Evolutionary conservation across 176 grass and related monocot species (phyloP), one percentile per base, ranked within the genome.

Genomic region (Tillandsia leiboldiana): DNA sequence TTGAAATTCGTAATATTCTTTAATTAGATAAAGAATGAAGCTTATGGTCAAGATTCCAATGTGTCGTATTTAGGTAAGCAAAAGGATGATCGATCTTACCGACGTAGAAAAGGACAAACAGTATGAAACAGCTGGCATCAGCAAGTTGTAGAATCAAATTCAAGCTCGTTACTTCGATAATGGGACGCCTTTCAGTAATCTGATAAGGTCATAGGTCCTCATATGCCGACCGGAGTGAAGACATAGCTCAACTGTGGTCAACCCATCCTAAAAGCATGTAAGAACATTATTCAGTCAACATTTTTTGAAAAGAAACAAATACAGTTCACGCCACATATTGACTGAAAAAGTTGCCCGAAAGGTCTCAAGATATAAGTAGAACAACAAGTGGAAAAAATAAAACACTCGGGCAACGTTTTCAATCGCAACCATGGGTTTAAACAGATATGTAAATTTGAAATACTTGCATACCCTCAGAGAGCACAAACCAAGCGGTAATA

Each of bases 181-280:
- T 33, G 70, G 51, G 26, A 80, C 76, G 65, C 61, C 87, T 82
- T 90, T 99, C 65, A 93, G 87, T 84, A 93, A 75, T 74, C 86
- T 99, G 73, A 88, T 86, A 75, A 99, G 80, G 63, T 99, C 94
- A 73, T 86, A 99, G 14, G 74, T 86, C 69, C 77, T 74, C 58
- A 73, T 69, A 67, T 85, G 49, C 77, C 68, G 94, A 42, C 90
- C 94, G 51, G 82, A 78, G 8, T 71, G 70, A 59, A 99, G 90
- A 70, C 84, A 90, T 26, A 99, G 57, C 14, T 88, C 88, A 63
- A 93, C 80, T 58, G 94, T 87, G 49, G 89, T 93, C 63, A 93
- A 90, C 48, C 89, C 94, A 82, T 93, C 89, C 94, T 99, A 77
- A 74, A 65, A 67, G 48, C 51, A 72, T 49, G 67, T 9, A 53